Evolutionary conservation across 768 basidiomycete species (phyloP).

Genomic region (Mycena amicta): DNA sequence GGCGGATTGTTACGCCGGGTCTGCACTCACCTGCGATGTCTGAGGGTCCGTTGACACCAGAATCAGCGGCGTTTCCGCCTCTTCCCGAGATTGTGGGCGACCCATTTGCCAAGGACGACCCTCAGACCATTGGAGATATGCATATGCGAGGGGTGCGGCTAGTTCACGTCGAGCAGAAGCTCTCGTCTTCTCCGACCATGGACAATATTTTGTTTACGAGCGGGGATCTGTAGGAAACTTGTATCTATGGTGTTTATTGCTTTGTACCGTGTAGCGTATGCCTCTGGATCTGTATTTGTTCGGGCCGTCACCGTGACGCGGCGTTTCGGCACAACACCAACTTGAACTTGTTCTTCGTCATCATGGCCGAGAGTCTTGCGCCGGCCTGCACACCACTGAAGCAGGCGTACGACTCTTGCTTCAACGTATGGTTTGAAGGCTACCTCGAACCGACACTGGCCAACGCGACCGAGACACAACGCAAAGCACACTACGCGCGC

Average conservation of each 20-base stretch:
- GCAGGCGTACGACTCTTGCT: slow-evolving; percentile 88
- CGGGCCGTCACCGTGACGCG: background rate
- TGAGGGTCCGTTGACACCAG: slow-evolving; percentile 29
- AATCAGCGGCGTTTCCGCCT: slow-evolving; percentile 20
- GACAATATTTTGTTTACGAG: slow-evolving; percentile 12
- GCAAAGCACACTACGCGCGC: slow-evolving; percentile 63
- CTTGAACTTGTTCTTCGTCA: slow-evolving; percentile 1
- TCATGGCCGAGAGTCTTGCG: slow-evolving; percentile 81
- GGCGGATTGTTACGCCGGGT: background rate
- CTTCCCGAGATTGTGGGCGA: slow-evolving; percentile 20
- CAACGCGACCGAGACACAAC: slow-evolving; percentile 43
- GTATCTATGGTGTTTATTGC: background rate
- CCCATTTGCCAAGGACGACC: slow-evolving; percentile 20
- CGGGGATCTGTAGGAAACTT: slow-evolving; percentile 7
- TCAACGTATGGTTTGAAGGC: slow-evolving; percentile 97
- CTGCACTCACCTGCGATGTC: slow-evolving; percentile 20
- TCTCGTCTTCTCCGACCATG: background rate
- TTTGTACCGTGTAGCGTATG: background rate
- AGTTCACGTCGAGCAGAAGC: slow-evolving; percentile 8
- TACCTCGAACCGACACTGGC: slow-evolving; percentile 82
- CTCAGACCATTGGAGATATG: slow-evolving; percentile 1
- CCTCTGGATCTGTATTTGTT: background rate
- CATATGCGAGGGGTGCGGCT: slow-evolving; percentile 15
- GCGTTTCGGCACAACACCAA: background rate
- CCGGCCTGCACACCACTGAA: slow-evolving; percentile 89